phyloP scores from a whole-genome alignment of 2,329 filamentous ascomycete species.

The Tolypocladium sp. region DNA sequence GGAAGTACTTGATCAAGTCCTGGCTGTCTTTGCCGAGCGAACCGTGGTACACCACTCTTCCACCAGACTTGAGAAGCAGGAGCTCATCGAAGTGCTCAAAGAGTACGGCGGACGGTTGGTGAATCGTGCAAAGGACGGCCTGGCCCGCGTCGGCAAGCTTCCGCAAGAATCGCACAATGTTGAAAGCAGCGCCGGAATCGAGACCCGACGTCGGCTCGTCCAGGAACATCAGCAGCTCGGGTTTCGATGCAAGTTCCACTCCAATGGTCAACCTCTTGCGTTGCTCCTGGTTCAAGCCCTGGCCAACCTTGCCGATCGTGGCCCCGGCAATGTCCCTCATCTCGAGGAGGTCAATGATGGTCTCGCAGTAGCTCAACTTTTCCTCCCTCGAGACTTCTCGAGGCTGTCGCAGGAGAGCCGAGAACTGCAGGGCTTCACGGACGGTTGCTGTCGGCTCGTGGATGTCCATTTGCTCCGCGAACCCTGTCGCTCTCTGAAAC shows the following conservation, averaged over 20 bases:
- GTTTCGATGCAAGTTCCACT: constrained; percentile 47
- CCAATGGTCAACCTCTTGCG: constrained; percentile 47
- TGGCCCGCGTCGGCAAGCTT: constrained; percentile 52
- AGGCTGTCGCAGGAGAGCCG: constrained; percentile 54
- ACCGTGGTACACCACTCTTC: constrained; percentile 44
- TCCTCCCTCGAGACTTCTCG: constrained; percentile 46
- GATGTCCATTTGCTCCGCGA: constrained; percentile 54
- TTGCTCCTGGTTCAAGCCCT: constrained; percentile 53
- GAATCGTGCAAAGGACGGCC: constrained; percentile 51
- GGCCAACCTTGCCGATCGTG: constrained; percentile 48
- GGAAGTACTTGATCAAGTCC: constrained; percentile 42
- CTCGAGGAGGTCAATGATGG: constrained; percentile 59
- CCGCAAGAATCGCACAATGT: constrained; percentile 52
- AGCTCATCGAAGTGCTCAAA: constrained; percentile 50
- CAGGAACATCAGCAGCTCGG: constrained; percentile 54
- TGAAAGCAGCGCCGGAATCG: constrained; percentile 49
- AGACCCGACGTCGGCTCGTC: constrained; percentile 53
- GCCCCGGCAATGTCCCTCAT: constrained; percentile 60
- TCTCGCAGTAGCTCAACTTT: constrained; percentile 60
- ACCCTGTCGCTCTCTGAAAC: constrained; percentile 75
- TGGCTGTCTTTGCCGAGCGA: constrained; percentile 40
- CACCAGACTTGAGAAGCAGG: constrained; percentile 42
- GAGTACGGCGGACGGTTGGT: constrained; percentile 47
- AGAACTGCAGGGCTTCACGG: constrained; percentile 56
- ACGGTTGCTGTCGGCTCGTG: constrained; percentile 60